phyloP scores from a whole-genome alignment of 257 asterid genomes.

The Anisodus tanguticus region DNA sequence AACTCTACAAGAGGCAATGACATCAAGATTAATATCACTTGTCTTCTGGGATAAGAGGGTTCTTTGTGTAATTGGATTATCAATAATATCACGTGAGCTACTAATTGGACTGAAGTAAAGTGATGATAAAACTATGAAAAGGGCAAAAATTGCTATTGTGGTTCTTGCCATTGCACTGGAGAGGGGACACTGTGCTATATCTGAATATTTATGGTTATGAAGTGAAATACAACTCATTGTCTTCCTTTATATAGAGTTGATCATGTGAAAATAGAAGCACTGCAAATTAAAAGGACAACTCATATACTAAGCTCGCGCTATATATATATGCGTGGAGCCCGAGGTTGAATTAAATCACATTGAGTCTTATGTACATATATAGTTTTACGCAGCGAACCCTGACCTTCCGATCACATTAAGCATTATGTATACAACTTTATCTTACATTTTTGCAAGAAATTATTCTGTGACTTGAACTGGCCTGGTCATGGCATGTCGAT shows the following conservation, averaged over 20 bases:
- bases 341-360: no score
- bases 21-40: background rate
- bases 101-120: background rate
- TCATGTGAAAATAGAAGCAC: background rate
- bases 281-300: background rate
- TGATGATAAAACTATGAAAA: constrained; percentile 17
- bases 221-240: background rate
- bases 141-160: background rate
- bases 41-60: background rate
- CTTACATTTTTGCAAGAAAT: no score
- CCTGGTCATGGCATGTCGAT: no score
- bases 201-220: background rate
- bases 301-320: background rate
- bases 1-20: background rate
- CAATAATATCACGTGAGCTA: constrained; percentile 7
- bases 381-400: no score
- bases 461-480: no score
- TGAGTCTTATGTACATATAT: no score
- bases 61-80: background rate
- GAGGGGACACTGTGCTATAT: background rate
- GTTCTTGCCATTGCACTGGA: constrained; percentile 15
- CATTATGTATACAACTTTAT: no score
- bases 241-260: background rate
- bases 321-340: background rate
- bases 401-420: no score